Evolutionary conservation across 2,329 filamentous ascomycete genomes (phyloP), one percentile per base, ranked within the genome.

Genomic region (Pseudogymnoascus pannorum): DNA sequence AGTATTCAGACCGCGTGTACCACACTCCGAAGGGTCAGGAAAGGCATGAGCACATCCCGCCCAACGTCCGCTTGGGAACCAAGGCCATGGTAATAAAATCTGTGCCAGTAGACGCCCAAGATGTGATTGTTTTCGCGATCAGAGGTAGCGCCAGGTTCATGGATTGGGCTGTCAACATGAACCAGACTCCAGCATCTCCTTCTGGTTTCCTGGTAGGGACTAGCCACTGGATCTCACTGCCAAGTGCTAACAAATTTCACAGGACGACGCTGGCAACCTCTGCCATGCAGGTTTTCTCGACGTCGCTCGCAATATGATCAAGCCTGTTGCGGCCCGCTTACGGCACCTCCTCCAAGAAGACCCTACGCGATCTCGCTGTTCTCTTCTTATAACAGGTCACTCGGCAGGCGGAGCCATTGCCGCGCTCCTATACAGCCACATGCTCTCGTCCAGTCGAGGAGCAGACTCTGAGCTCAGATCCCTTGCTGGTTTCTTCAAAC

Each of bases 81-180:
- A 93, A 92, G 71, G 88, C 91, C 22, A 93, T 93, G 87, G 85
- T 89, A 14, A 86, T 95, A 70, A 93, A 92, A 70, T 91, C 87
- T 0, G 81, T 92, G 0, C 85, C 89, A 1, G 84, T 92, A 71
- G 90, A 94, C 69, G 80, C 90, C 68, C 85, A 87, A 76, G 85
- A 89, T 70, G 87, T 87, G 16, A 87, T 96, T 61, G 87, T 95
- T 9, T 89, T 96, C 68, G 90, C 91, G 12, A 89, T 96, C 64
- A 84, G 91, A 18, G 91, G 91, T 18, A 91, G 87, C 0, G 85
- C 90, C 22, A 88, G 84, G 5, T 89, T 94, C 67, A 85, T 89
- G 77, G 91, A 96, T 74, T 96, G 91, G 91, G 83, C 88, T 1
- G 88, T 94, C 51, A 95, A 96, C 72, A 80, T 94, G 60, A 84